phyloP scores from a whole-genome alignment of 2,329 filamentous ascomycete genomes.

The Lizonia empirigonia region DNA sequence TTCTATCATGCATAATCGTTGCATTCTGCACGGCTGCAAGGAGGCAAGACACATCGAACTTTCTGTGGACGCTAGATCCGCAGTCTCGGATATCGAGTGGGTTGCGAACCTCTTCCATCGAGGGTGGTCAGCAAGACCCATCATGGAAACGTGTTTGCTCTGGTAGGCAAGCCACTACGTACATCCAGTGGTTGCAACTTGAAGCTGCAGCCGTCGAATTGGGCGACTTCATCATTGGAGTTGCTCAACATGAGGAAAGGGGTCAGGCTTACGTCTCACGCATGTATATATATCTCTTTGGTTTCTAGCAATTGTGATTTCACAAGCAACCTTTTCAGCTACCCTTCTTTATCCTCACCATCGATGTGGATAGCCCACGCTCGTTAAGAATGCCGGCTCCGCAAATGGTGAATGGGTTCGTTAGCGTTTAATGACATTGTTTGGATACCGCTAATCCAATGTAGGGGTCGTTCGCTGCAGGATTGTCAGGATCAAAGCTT shows the following conservation, averaged over 20 bases:
- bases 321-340: background rate
- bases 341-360: background rate
- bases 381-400: background rate
- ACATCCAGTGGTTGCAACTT: background rate
- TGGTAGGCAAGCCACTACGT: background rate
- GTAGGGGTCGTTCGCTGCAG: background rate
- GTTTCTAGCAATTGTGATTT: background rate
- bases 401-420: background rate
- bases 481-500: background rate
- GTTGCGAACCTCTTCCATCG: background rate
- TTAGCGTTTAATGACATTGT: background rate
- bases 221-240: background rate
- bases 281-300: background rate
- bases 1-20: background rate
- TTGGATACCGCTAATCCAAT: background rate
- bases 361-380: background rate
- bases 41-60: background rate
- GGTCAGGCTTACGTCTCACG: background rate
- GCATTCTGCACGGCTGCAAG: background rate
- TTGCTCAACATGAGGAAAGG: background rate
- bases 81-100: background rate
- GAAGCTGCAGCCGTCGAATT: background rate
- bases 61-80: background rate
- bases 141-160: background rate
- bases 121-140: background rate